Percentiles rank a stretch among this genome's conserved stretches.
Evolutionary conservation across 768 basidiomycete species (phyloP).

Genomic region (Termitomyces sp.): DNA sequence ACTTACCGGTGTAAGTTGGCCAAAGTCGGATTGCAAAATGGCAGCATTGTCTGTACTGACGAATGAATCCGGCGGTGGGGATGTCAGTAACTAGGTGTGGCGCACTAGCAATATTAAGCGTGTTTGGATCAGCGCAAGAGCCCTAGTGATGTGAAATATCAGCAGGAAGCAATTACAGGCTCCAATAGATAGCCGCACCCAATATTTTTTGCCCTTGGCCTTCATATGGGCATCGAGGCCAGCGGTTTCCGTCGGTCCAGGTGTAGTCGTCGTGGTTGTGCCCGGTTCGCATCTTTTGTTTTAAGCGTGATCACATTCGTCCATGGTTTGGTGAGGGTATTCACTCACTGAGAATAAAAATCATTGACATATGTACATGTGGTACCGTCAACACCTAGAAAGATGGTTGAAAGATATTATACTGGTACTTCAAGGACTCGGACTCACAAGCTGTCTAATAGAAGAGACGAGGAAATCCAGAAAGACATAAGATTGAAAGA

Average conservation of each 20-base stretch:
- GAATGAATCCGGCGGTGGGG: not conserved
- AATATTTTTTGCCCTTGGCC: slow-evolving; percentile 1
- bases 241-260: not conserved
- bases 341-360: not conserved
- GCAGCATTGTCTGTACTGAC: not conserved
- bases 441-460: not conserved
- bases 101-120: not conserved
- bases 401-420: not conserved
- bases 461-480: not conserved
- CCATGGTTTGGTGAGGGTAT: not conserved
- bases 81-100: not conserved
- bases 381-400: not conserved
- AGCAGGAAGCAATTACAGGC: not conserved
- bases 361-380: not conserved
- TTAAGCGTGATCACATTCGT: not conserved
- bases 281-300: not conserved
- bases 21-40: not conserved
- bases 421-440: not conserved
- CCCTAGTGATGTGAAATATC: not conserved
- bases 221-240: not conserved
- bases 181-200: not conserved
- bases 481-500: not conserved
- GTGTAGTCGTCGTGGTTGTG: not conserved
- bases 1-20: not conserved
- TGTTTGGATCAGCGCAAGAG: not conserved